Conservation (phyloP, 768 basidiomycete genomes). For the Lactarius hengduanensis region DNA sequence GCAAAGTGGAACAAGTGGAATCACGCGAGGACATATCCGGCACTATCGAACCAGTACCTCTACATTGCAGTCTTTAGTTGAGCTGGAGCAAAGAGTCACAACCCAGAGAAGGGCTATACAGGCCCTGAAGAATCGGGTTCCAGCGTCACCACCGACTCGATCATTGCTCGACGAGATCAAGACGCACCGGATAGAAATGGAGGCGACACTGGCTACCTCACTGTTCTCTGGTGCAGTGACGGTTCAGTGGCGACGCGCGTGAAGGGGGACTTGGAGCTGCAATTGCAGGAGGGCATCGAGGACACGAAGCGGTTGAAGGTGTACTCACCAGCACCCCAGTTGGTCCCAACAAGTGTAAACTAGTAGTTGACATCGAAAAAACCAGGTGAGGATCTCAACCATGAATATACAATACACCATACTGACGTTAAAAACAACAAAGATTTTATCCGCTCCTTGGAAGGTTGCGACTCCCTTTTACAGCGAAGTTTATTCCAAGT, state of each 20-base stretch:
- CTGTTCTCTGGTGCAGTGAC: background rate
- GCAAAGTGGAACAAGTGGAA: too few species aligned
- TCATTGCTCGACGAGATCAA: too few species aligned
- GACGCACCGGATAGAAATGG: background rate
- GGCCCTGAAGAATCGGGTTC: too few species aligned
- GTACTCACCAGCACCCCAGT: background rate
- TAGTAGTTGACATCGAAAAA: background rate
- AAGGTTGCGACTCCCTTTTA: background rate
- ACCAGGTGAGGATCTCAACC: background rate
- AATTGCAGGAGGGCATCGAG: background rate
- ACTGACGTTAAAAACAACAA: slow-evolving; percentile 3
- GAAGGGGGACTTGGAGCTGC: background rate
- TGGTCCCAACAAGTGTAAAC: background rate
- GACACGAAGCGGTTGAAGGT: background rate
- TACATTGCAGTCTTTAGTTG: too few species aligned
- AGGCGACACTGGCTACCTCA: background rate
- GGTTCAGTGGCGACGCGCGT: background rate
- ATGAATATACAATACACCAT: background rate
- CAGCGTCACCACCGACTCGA: too few species aligned
- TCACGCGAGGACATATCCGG: too few species aligned
- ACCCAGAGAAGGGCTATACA: too few species aligned
- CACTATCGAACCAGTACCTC: too few species aligned
- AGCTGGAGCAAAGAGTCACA: too few species aligned
- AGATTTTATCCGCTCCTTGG: background rate
- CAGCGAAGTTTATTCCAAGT: slow-evolving; percentile 6